Base-by-base conservation (phyloP, 441 rosid species). In the Dalechampia spathulata region DNA sequence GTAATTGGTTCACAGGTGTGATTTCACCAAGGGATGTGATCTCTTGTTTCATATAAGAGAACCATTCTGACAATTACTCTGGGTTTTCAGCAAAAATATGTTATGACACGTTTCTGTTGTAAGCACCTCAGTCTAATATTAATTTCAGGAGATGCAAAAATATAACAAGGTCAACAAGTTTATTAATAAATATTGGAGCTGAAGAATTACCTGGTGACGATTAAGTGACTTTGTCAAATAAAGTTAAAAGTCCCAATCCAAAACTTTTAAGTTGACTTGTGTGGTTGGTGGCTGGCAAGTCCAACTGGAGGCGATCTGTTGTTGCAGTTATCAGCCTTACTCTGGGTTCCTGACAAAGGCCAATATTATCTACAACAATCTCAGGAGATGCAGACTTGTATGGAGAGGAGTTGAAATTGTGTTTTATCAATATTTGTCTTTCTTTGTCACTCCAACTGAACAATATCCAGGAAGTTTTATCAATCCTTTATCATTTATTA, bases 1-100 rank as follows among this genome's bases (percentile, higher is more conserved):
- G n/a, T n/a, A 78, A 45, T 83, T 71, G 12, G 70, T 55, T 13
- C 77, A 57, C n/a, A 45, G 62, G 95, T 14, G 88, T 87, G 30
- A 85, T 91, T 55, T 87, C 95, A 0, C 80, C 85, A 14, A 65
- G 96, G 71, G 91, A 87, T 67, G 96, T 84, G 52, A 87, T 87
- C 55, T 80, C 98, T 63, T 87, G 95, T 71, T 87, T 91, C 75
- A 71, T 83, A 44, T 75, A 42, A 34, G 94, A 91, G 68, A 70
- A 78, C 66, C 77, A 70, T 73, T 75, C 78, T 19, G 88, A 83
- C 36, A 70, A 61, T 62, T 77, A 69, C 72, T 65, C 82, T 0
- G 85, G 87, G 15, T 72, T 80, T 69, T 77, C 87, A 9, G 71
- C 72, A 32, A 77, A 70, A 71, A 86, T 78, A 56, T 73, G 62